Percentiles rank a stretch among this genome's conserved stretches.
Evolutionary conservation across 768 basidiomycete genomes (phyloP).

Genomic region (Leccinellum luteum): DNA sequence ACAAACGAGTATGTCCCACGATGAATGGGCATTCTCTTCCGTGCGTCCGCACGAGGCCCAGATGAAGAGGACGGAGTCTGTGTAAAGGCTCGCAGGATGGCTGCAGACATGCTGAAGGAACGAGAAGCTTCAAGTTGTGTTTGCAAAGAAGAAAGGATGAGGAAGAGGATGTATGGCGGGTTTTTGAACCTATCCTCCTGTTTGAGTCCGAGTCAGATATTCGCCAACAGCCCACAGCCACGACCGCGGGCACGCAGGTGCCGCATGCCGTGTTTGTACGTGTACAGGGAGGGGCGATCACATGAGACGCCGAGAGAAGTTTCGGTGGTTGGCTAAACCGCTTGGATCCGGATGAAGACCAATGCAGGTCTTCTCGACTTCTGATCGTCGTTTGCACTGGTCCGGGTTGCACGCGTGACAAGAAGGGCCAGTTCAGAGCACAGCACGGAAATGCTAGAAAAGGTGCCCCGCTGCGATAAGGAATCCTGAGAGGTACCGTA

Average conservation of each 20-base stretch:
- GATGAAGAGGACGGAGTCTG: conserved; percentile 14
- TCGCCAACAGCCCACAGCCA: too few species aligned
- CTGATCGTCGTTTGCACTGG: conserved; percentile 13
- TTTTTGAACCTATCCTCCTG: too few species aligned
- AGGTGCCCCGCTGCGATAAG: background rate
- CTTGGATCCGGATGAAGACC: conserved; percentile 4
- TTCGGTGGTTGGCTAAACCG: conserved; percentile 8
- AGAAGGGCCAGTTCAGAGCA: background rate
- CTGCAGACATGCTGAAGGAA: conserved; percentile 17
- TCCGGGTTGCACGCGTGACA: background rate
- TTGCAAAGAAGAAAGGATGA: background rate
- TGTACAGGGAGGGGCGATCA: conserved; percentile 1
- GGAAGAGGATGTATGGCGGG: background rate
- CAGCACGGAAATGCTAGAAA: conserved; percentile 5
- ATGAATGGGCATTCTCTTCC: conserved; percentile 25
- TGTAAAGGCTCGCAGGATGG: conserved; percentile 21
- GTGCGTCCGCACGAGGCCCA: conserved; percentile 9
- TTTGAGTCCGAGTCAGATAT: too few species aligned
- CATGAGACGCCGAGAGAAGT: conserved; percentile 11
- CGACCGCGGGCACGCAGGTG: conserved; percentile 12
- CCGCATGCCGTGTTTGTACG: conserved; percentile 12
- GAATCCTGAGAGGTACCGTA: background rate
- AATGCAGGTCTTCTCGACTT: conserved; percentile 17
- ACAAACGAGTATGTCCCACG: conserved; percentile 31
- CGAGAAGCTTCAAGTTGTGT: background rate